These are phyloP conservation scores for Cystobasidium tubakii DNA, from an alignment of 768 basidiomycete genomes.

Conservation along the genomic window DNA sequence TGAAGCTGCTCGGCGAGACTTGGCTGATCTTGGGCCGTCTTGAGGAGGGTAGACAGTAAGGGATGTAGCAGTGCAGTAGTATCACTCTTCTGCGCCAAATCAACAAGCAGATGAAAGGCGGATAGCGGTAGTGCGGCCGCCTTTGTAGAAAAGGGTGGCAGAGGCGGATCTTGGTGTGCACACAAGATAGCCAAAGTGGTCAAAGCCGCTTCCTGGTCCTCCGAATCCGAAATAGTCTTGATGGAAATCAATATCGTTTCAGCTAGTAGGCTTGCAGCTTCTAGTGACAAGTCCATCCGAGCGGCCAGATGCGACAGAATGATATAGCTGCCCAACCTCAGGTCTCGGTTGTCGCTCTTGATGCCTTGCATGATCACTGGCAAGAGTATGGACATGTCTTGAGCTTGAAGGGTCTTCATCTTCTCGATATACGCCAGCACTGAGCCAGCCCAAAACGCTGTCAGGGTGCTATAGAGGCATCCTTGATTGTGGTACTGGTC, in stretches of 20 bases:
- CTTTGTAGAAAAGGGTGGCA: not conserved
- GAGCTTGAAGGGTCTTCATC: slow-evolving; percentile 50
- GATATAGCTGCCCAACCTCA: slow-evolving; percentile 67
- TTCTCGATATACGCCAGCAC: slow-evolving; percentile 71
- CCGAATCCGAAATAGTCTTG: slow-evolving; percentile 43
- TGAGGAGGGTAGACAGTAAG: not conserved
- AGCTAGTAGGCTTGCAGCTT: slow-evolving; percentile 61
- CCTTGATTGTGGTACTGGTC: slow-evolving; percentile 55
- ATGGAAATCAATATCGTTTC: slow-evolving; percentile 54
- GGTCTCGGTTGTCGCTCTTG: slow-evolving; percentile 35
- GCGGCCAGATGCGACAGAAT: slow-evolving; percentile 66
- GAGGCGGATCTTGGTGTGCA: slow-evolving; percentile 39
- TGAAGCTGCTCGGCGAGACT: not conserved
- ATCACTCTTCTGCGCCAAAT: slow-evolving; percentile 55
- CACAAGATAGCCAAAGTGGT: slow-evolving; percentile 64
- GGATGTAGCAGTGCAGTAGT: slow-evolving; percentile 56
- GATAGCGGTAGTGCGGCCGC: not conserved
- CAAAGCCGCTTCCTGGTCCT: slow-evolving; percentile 51
- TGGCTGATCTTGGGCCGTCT: not conserved
- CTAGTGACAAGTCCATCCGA: slow-evolving; percentile 58
- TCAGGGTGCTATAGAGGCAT: slow-evolving; percentile 60
- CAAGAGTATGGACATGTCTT: slow-evolving; percentile 44
- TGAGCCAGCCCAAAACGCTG: slow-evolving; percentile 74
- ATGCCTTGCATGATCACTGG: slow-evolving; percentile 45
- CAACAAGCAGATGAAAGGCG: slow-evolving; percentile 53